These are phyloP conservation scores for Alternaria longipes DNA, from an alignment of 2,329 filamentous ascomycete genomes.

Conservation along the genomic window DNA sequence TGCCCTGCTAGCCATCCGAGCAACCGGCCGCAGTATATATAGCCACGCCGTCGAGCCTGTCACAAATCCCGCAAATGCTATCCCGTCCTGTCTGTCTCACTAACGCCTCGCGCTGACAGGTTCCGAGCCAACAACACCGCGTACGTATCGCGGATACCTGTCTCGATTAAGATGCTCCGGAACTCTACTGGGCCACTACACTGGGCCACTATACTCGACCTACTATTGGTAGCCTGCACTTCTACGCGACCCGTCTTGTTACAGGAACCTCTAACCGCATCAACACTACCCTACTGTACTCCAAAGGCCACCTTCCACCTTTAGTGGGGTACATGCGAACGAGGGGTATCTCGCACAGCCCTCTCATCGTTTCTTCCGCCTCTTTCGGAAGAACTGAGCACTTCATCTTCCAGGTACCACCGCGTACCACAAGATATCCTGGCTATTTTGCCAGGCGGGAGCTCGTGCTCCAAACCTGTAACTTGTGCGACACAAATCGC, in stretches of 20 bases:
- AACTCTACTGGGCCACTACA: slow-evolving; percentile 5
- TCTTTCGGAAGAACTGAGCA: not conserved
- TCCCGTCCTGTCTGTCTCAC: slow-evolving; percentile 3
- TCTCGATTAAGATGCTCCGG: slow-evolving; percentile 16
- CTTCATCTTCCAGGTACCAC: slow-evolving; percentile 2
- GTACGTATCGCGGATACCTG: slow-evolving; percentile 14
- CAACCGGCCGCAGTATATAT: not conserved
- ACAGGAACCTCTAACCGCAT: slow-evolving; percentile 20
- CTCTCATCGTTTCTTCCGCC: not conserved
- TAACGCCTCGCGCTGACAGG: not conserved
- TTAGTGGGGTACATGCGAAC: slow-evolving; percentile 14
- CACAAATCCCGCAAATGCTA: slow-evolving; percentile 6
- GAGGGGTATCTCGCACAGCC: slow-evolving; percentile 10
- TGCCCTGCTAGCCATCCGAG: not conserved
- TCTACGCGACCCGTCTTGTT: slow-evolving; percentile 15
- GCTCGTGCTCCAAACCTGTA: slow-evolving; percentile 3
- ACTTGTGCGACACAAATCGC: slow-evolving; percentile 1
- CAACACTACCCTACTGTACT: slow-evolving; percentile 18
- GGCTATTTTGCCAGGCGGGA: slow-evolving; percentile 1
- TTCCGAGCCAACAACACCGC: not conserved
- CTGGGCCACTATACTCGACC: slow-evolving; percentile 7
- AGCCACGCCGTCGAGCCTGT: slow-evolving; percentile 6
- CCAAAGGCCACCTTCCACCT: slow-evolving; percentile 19
- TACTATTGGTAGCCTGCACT: slow-evolving; percentile 1
- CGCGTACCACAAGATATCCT: not conserved